These are phyloP conservation scores for Picochlorum sp. DNA, from an alignment of 139 green algal species.

Conservation along the genomic window DNA sequence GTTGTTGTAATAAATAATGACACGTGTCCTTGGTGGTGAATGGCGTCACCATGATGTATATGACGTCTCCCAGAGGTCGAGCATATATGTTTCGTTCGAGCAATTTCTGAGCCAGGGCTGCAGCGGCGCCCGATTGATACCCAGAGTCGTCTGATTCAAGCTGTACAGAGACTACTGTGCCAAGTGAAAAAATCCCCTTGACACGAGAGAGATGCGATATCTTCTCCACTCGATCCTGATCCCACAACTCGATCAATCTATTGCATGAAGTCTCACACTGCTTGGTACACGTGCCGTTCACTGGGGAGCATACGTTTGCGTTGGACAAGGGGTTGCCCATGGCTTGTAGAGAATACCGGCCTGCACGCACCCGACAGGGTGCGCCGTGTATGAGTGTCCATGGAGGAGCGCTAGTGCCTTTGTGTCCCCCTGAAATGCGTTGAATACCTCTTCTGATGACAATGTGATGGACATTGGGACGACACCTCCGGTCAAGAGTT, in stretches of 20 bases:
- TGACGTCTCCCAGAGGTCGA: conserved; percentile 78
- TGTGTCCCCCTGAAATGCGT: conserved; percentile 56
- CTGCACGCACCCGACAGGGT: conserved; percentile 77
- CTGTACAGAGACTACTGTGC: conserved; percentile 80
- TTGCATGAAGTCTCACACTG: conserved; percentile 5
- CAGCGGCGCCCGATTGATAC: conserved; percentile 41
- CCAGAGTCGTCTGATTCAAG: conserved; percentile 36
- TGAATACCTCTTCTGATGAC: conserved; percentile 65
- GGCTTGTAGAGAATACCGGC: conserved; percentile 48
- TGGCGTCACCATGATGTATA: conserved; percentile 87
- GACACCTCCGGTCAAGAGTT: conserved; percentile 81
- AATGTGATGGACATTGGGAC: conserved; percentile 83
- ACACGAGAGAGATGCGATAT: conserved; percentile 56
- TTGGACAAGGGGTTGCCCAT: conserved; percentile 66
- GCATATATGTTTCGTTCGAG: conserved; percentile 53
- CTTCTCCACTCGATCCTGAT: conserved; percentile 27
- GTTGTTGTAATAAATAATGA: conserved; percentile 34
- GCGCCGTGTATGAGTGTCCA: conserved; percentile 96
- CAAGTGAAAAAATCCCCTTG: conserved; percentile 48
- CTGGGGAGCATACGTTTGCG: neutral
- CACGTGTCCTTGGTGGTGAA: conserved; percentile 44
- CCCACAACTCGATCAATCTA: conserved; percentile 52
- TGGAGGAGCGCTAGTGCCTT: conserved; percentile 87
- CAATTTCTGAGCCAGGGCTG: conserved; percentile 37
- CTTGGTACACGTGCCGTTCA: neutral